Evolutionary conservation across 768 basidiomycete genomes (phyloP), one percentile per base, ranked within the genome.

Genomic region (Dictyophora rubrovolvata): DNA sequence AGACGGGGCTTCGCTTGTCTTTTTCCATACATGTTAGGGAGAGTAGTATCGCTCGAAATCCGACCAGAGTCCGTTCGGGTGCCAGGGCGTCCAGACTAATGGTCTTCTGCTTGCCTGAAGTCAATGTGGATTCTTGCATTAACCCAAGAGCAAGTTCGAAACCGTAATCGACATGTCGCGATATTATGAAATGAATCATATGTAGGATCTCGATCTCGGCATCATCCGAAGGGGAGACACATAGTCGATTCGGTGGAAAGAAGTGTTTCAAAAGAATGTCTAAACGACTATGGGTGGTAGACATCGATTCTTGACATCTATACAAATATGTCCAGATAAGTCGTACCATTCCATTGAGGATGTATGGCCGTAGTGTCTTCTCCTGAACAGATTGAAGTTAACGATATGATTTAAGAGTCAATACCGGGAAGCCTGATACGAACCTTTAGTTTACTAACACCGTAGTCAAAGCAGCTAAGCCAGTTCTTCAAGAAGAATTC

Each of bases 321-420:
- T 91, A 94, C n/a, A 96, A 76, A 69, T 96, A 97, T 1, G 93
- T 90, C 94, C 93, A 97, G 35, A 93, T 72, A 47, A 96, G 71
- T 9, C 94, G 84, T 62, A 92, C 68, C 58, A 89, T 80, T 12
- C 89, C 89, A 63, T 93, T 94, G 73, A 94, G 75, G 20, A 90
- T 79, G 1, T 82, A 77, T 0, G 80, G 73, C 12, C 92, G 82
- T 57, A 79, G 76, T 0, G 83, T 75, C 63, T 86, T 88, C 65
- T 96, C 93, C 92, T 95, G 59, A n/a, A 17, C 37, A 17, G 17
- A 28, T 63, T 23, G 61, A 28, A 63, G 48, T 62, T 59, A 61
- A 48, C 55, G n/a, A 59, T 20, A n/a, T 17, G n/a, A n/a, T n/a
- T n/a, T n/a, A n/a, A n/a, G n/a, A n/a, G n/a, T n/a, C n/a, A n/a